Evolutionary conservation across 139 green algal species (phyloP), one percentile per base, ranked within the genome.

Genomic region (Chlamydomonas asymmetrica): DNA sequence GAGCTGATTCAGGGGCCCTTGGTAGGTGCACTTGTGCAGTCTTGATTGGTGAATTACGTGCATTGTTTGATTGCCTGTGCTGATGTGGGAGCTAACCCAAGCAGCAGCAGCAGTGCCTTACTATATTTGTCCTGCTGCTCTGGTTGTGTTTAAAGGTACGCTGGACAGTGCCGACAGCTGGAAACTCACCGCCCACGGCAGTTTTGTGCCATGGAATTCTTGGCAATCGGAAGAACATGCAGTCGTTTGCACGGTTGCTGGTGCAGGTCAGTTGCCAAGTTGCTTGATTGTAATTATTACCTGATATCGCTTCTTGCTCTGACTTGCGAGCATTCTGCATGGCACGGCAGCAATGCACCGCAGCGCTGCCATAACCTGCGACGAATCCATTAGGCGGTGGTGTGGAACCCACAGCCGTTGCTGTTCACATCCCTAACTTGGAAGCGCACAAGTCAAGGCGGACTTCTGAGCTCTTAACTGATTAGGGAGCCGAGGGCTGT

Each of bases 171-270:
- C 8, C 60, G 22, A 41, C 32, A 37, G 41, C 39, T 16, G 7
- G 29, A 1, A 32, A 71, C 18, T 29, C 37, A 27, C 79, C 79
- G 5, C 95, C 95, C 7, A 99, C 95, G 0, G 91, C 88, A 0
- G 94, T 99, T 3, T 82, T 99, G 32, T 81, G 98, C 7, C 95
- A 99, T 79, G 95, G 95, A 68, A 98, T 99, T 37, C 76, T 99
- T 35, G 95, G 95, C 50, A 90, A 76, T 8, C 84, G 90, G 5
- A 86, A 86, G 18, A 99, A 99, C 84, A 87, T 98, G 80, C 70
- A 86, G 27, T 77, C 64, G 8, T 97, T 96, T 77, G 93, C 92
- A 2, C 83, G 79, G 23, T 87, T 86, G 41, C 66, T 97, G 13
- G 78, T 94, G 1, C 84, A 94, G 87, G 90, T 93, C 49, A 0